Evolutionary conservation across 306 rosid genomes (phyloP), one percentile per base, ranked within the genome.

Genomic region (Sicyos edulis): DNA sequence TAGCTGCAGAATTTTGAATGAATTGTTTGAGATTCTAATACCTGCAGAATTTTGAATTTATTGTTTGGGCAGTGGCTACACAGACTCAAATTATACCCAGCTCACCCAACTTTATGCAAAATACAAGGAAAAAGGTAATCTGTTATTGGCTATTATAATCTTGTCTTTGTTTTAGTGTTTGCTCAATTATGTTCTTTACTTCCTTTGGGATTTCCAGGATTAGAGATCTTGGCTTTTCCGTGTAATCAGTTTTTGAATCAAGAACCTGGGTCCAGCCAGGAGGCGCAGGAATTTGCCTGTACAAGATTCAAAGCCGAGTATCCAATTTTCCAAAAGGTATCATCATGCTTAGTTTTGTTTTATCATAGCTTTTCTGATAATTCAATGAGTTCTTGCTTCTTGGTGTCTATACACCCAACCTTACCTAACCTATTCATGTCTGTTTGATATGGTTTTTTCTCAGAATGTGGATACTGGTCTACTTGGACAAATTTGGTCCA

Each of bases 211-310:
- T 72, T 76, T 73, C 65, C 71, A 93, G 99, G 97, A 73, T 79
- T 93, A 67, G 99, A 93, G 71, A 79, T 93, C 85, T 85, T 93
- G 90, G 99, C 96, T 52, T 93, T 93, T 81, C 99, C 99, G 14
- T 93, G 99, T 82, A 93, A 93, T 62, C 99, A 93, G 77, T 93
- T 93, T 82, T 73, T 90, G 73, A 85, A 76, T 77, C 92, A 91
- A 77, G 96, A 91, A 80, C 97, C 99, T 19, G 92, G 95, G 40
- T 77, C 95, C 21, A 91, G 97, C 73, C 77, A 77, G 80, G 88
- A 93, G 24, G 96, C 96, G 0, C 61, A 80, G 62, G 85, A 87
- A 16, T 91, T 93, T 82, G 99, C 91, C 0, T 93, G 97, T 78
- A 80, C 88, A 22, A 83, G 82, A 85, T 93, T 87, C 83, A 86